phyloP scores from a whole-genome alignment of 768 basidiomycete species.

The Lentinula guzmanii region DNA sequence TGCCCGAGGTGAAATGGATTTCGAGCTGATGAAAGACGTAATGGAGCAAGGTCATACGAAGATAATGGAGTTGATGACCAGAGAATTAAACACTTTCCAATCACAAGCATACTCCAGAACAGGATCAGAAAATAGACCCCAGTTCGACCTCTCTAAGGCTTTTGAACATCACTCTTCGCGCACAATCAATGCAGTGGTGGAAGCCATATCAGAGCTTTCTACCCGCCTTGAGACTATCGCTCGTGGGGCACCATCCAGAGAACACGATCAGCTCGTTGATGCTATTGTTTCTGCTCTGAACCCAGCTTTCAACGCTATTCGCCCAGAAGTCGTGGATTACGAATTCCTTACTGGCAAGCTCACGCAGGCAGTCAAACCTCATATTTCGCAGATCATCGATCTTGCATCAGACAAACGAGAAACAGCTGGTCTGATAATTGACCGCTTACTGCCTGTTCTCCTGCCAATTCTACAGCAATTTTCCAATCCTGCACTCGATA shows the following conservation, averaged over 20 bases:
- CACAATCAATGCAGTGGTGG: slow-evolving; percentile 54
- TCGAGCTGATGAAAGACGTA: slow-evolving; percentile 66
- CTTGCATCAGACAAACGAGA: slow-evolving; percentile 85
- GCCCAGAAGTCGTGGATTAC: slow-evolving; percentile 69
- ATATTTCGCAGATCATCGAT: slow-evolving; percentile 85
- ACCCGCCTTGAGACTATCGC: slow-evolving; percentile 50
- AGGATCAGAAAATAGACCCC: slow-evolving; percentile 14
- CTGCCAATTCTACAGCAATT: slow-evolving; percentile 26
- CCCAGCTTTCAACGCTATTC: slow-evolving; percentile 57
- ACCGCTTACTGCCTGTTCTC: slow-evolving; percentile 66
- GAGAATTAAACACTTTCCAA: slow-evolving; percentile 46
- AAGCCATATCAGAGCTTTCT: slow-evolving; percentile 51
- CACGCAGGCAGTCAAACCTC: slow-evolving; percentile 82
- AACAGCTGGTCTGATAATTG: slow-evolving; percentile 76
- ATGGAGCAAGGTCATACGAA: slow-evolving; percentile 65
- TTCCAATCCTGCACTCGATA: slow-evolving; percentile 35
- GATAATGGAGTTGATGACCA: slow-evolving; percentile 48
- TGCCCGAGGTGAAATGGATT: slow-evolving; percentile 72
- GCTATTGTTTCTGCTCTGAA: slow-evolving; percentile 51
- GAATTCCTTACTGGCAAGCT: slow-evolving; percentile 69
- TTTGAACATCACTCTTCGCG: slow-evolving; percentile 56
- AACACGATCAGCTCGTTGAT: slow-evolving; percentile 55
- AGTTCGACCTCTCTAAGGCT: slow-evolving; percentile 31
- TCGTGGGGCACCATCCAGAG: slow-evolving; percentile 39
- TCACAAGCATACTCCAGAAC: slow-evolving; percentile 14